Conservation (phyloP, 2,329 filamentous ascomycete species). For the Xylaria sp. region DNA sequence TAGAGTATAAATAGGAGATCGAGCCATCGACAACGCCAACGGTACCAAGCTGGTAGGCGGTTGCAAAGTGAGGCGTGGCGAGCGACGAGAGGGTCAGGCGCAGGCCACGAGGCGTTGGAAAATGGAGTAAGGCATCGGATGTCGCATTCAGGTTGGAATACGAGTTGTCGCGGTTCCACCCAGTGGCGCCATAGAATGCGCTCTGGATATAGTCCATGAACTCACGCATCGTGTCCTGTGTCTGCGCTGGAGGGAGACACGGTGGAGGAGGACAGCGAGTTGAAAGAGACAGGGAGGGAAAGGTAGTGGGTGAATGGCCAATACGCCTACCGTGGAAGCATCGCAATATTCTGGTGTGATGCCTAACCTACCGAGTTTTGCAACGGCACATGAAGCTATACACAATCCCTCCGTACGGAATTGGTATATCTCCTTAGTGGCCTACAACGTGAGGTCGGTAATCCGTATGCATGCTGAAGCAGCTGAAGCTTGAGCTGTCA, state of each 20-base stretch:
- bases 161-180: constrained; percentile 88
- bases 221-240: constrained; percentile 63
- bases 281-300: background rate
- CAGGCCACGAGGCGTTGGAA: constrained; percentile 76
- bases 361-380: background rate
- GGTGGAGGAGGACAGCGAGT: background rate
- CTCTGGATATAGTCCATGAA: constrained; percentile 97
- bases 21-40: constrained; percentile 91
- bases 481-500: no score
- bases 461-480: no score
- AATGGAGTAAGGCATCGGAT: constrained; percentile 79
- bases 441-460: no score
- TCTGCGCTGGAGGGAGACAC: constrained; percentile 1
- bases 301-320: background rate
- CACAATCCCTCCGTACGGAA: background rate
- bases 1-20: constrained; percentile 95
- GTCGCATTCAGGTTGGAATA: constrained; percentile 83
- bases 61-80: constrained; percentile 87
- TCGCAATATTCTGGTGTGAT: constrained; percentile 2
- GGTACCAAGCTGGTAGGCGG: constrained; percentile 85
- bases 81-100: constrained; percentile 86
- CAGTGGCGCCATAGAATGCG: constrained; percentile 79
- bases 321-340: constrained; percentile 12
- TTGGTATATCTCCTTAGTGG: no score
- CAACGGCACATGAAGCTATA: background rate